phyloP scores from a whole-genome alignment of 2,329 filamentous ascomycete genomes.

The Talaromyces verruculosus region DNA sequence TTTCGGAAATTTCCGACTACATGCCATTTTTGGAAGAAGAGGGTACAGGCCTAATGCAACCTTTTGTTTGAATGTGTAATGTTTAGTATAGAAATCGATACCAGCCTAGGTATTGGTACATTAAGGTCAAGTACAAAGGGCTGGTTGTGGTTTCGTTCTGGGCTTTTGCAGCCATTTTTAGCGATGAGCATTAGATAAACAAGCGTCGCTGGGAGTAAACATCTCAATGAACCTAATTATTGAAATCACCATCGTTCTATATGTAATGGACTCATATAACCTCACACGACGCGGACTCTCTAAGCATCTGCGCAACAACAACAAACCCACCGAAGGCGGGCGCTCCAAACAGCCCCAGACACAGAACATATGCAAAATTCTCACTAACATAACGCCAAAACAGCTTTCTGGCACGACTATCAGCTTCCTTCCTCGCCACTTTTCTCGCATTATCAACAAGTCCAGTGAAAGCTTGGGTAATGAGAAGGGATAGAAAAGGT shows the following conservation, averaged over 20 bases:
- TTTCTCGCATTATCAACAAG: neutral
- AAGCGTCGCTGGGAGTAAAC: neutral
- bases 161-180: too few relatives aligned
- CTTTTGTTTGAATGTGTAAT: neutral
- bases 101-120: neutral
- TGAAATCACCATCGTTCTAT: neutral
- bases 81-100: neutral
- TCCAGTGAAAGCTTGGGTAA: neutral
- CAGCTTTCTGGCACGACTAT: neutral
- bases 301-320: slow-evolving; percentile 33
- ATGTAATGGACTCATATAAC: neutral
- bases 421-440: neutral
- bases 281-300: slow-evolving; percentile 25
- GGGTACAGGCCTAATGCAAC: too few relatives aligned
- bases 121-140: neutral
- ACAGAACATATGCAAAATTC: neutral
- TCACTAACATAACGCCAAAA: neutral
- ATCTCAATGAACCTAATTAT: too few relatives aligned
- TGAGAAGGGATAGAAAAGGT: neutral
- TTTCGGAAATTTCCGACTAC: neutral
- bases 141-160: neutral
- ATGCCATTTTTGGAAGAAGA: neutral
- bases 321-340: slow-evolving; percentile 31
- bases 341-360: neutral
- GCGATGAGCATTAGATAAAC: too few relatives aligned